Base-by-base conservation (phyloP, 257 asterid genomes). In the Ophiorrhiza pumila region DNA sequence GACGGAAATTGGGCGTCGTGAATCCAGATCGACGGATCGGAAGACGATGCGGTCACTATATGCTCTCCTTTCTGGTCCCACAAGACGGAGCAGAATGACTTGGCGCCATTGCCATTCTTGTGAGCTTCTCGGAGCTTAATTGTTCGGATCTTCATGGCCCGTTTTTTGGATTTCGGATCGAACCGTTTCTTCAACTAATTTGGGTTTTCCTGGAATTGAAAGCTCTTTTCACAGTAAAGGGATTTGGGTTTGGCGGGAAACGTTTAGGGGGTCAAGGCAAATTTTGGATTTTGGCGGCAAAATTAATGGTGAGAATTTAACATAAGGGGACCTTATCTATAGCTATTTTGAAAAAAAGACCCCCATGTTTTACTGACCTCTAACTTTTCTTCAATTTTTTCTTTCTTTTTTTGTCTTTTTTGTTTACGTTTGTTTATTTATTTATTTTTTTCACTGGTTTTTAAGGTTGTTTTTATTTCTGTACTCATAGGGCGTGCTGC, bases 71-170 rank as follows among this genome's bases (percentile, higher is more conserved):
- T 78, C 69, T 89, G 85, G 72, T 85, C 89, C 92, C 96, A 95
- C 25, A 92, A 65, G 60, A 92, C 78, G 61, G 96, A 92, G 89
- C 95, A 90, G 45, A 82, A 49, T 14, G 75, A 57, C 31, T 86
- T 79, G 68, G 53, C 73, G 59, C 79, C 79, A 34, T 68, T 9
- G 50, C 75, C 79, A 46, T 39, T 55, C 79, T 83, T 87, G 91
- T 95, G 98, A 71, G 88, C 93, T 86, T 90, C 92, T 34, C 96
- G 87, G 76, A 95, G 97, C 92, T 95, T 95, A 79, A 87, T 85
- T 39, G 96, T 83, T 56, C 97, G 86, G 83, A 90, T 90, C 91
- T 90, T 95, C 99, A 95, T 95, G 32, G 46, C 25, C 14, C 45
- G 57, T 13, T 43, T 13, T 43, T 42, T 3, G 32, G 27, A 50